phyloP scores from a whole-genome alignment of 2,329 filamentous ascomycete genomes.

The Ambrosiella xylebori region DNA sequence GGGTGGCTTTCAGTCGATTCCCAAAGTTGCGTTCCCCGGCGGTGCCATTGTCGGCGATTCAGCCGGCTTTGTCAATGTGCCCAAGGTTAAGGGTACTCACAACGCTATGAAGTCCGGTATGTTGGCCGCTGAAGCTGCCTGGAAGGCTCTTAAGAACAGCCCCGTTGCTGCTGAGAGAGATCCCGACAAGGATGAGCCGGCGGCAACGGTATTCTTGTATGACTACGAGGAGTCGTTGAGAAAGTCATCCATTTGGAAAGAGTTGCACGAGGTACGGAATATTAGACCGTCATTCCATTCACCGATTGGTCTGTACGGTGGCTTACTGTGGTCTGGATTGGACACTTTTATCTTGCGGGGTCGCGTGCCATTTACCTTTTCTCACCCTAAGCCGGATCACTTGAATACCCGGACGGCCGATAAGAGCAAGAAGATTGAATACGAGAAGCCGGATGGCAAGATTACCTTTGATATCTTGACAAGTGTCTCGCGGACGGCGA shows the following conservation, averaged over 20 bases:
- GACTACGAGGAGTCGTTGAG: conserved; percentile 85
- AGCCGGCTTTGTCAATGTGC: conserved; percentile 90
- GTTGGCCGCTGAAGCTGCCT: conserved; percentile 84
- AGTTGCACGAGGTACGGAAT: conserved; percentile 88
- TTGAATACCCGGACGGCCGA: conserved; percentile 66
- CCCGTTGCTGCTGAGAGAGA: neutral
- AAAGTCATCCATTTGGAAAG: conserved; percentile 78
- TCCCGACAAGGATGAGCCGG: conserved; percentile 23
- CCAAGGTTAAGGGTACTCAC: conserved; percentile 96
- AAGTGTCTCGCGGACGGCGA: conserved; percentile 84
- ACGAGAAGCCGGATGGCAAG: conserved; percentile 89
- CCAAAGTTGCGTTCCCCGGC: conserved; percentile 89
- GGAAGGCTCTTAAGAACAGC: conserved; percentile 45
- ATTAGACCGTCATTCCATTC: conserved; percentile 91
- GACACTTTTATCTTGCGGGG: conserved; percentile 81
- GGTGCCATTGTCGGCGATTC: conserved; percentile 92
- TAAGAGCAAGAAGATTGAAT: conserved; percentile 74
- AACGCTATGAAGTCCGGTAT: conserved; percentile 97
- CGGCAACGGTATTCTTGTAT: conserved; percentile 72
- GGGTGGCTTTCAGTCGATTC: conserved; percentile 93
- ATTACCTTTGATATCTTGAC: conserved; percentile 94
- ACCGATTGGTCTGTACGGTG: conserved; percentile 74
- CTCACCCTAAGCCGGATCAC: conserved; percentile 63
- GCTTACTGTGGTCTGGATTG: conserved; percentile 79
- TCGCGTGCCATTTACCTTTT: conserved; percentile 77